These are phyloP conservation scores for Solanum appendiculatum DNA, from an alignment of 257 asterid genomes.

Conservation along the genomic window DNA sequence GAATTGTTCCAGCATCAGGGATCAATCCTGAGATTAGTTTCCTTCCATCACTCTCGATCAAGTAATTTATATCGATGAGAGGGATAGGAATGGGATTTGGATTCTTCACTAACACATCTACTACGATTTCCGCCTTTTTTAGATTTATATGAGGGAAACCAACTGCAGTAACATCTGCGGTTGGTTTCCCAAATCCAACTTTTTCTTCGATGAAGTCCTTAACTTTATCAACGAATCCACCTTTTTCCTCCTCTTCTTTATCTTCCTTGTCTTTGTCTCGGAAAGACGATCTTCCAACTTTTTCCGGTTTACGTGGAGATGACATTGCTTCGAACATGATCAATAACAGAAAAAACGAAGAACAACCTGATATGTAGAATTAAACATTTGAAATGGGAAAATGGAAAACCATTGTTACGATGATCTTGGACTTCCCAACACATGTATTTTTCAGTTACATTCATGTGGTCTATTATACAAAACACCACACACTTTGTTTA, in stretches of 20 bases:
- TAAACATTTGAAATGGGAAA: neutral
- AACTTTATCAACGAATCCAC: slow-evolving; percentile 71
- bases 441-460: neutral
- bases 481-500: neutral
- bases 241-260: slow-evolving; percentile 49
- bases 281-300: slow-evolving; percentile 37
- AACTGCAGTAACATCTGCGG: slow-evolving; percentile 75
- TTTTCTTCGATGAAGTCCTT: slow-evolving; percentile 85
- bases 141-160: slow-evolving; percentile 73
- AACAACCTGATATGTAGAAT: neutral
- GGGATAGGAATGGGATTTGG: slow-evolving; percentile 94
- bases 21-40: slow-evolving; percentile 78
- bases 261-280: slow-evolving; percentile 39
- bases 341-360: neutral
- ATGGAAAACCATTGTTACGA: neutral
- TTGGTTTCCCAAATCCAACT: slow-evolving; percentile 84
- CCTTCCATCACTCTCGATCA: slow-evolving; percentile 82
- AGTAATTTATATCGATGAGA: slow-evolving; percentile 75
- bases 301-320: slow-evolving; percentile 40
- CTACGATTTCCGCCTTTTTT: slow-evolving; percentile 66
- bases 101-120: slow-evolving; percentile 64
- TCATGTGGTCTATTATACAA: neutral
- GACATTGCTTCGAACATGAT: slow-evolving; percentile 41
- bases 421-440: neutral
- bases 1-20: slow-evolving; percentile 94